These are phyloP conservation scores for Myxozyma sirexii DNA, from an alignment of 805 yeast genomes.

Conservation along the genomic window DNA sequence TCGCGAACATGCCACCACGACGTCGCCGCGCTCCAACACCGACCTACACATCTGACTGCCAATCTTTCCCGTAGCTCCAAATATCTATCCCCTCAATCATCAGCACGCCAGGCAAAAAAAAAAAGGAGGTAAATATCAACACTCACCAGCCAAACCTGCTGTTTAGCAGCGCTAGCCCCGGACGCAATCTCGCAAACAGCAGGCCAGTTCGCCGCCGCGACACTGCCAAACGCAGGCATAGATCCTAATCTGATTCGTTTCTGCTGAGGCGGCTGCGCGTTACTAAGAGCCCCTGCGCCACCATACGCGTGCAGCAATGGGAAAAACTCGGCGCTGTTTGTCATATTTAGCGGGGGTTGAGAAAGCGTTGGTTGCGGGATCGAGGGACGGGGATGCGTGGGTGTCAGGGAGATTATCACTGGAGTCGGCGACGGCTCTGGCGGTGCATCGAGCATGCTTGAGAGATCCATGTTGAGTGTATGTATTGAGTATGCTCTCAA, in stretches of 20 bases:
- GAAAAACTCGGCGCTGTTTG: slow-evolving; percentile 14
- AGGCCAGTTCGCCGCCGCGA: slow-evolving; percentile 27
- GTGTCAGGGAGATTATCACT: slow-evolving; percentile 14
- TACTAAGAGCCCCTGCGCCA: not conserved
- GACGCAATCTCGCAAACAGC: slow-evolving; percentile 21
- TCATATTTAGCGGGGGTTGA: too few relatives aligned
- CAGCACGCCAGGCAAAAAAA: too few relatives aligned
- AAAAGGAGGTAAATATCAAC: too few relatives aligned
- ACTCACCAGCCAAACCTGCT: slow-evolving; percentile 33
- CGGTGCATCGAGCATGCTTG: slow-evolving; percentile 2
- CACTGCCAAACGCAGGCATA: slow-evolving; percentile 10
- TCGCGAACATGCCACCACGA: slow-evolving; percentile 35
- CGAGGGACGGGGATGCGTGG: slow-evolving; percentile 2
- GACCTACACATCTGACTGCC: slow-evolving; percentile 35
- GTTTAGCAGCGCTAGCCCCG: slow-evolving; percentile 9
- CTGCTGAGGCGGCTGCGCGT: slow-evolving; percentile 1
- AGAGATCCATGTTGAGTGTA: not conserved
- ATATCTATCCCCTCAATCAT: slow-evolving; percentile 23
- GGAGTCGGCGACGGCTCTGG: slow-evolving; percentile 5
- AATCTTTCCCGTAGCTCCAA: slow-evolving; percentile 39
- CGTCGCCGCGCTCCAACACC: slow-evolving; percentile 36
- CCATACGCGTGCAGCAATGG: slow-evolving; percentile 15
- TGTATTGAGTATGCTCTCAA: not conserved
- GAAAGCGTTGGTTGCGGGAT: too few relatives aligned
- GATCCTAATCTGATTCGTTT: slow-evolving; percentile 1